These are phyloP conservation scores for Carpinus viminea DNA, from an alignment of 306 rosid species.

Conservation along the genomic window DNA sequence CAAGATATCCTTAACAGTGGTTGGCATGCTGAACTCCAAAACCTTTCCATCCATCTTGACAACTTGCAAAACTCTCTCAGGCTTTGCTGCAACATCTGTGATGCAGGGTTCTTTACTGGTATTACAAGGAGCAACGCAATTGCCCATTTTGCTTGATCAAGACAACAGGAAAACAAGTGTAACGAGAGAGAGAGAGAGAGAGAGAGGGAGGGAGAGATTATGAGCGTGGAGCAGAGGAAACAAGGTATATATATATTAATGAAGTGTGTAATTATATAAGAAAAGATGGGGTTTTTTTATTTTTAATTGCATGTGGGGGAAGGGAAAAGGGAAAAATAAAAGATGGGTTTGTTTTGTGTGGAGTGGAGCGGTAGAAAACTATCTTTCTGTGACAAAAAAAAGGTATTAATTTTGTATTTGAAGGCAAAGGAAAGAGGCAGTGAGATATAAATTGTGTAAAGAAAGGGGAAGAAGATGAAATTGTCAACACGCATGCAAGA, in stretches of 20 bases:
- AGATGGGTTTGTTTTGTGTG: conserved; percentile 42
- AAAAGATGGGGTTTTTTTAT: no score
- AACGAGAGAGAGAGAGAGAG: neutral
- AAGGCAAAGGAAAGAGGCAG: conserved; percentile 22
- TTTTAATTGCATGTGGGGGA: no score
- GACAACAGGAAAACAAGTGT: neutral
- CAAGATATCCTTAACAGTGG: conserved; percentile 52
- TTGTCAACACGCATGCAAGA: conserved; percentile 73
- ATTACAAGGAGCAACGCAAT: conserved; percentile 40
- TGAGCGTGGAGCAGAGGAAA: conserved; percentile 33
- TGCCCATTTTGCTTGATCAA: conserved; percentile 51
- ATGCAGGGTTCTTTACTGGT: conserved; percentile 18
- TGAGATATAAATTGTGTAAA: conserved; percentile 5
- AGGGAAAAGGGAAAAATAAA: conserved; percentile 11
- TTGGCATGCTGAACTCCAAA: conserved; percentile 47
- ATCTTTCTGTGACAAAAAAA: conserved; percentile 25
- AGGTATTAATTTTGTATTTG: conserved; percentile 5
- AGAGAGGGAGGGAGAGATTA: neutral
- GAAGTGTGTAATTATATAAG: neutral
- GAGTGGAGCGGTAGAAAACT: conserved; percentile 39
- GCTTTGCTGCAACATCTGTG: conserved; percentile 14
- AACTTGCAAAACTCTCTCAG: conserved; percentile 39
- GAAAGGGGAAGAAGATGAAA: conserved; percentile 27
- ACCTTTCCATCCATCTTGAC: conserved; percentile 58
- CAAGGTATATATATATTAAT: conserved; percentile 30